Evolutionary conservation across 2,329 filamentous ascomycete genomes (phyloP).

Genomic region (Venturiaceae sp.): DNA sequence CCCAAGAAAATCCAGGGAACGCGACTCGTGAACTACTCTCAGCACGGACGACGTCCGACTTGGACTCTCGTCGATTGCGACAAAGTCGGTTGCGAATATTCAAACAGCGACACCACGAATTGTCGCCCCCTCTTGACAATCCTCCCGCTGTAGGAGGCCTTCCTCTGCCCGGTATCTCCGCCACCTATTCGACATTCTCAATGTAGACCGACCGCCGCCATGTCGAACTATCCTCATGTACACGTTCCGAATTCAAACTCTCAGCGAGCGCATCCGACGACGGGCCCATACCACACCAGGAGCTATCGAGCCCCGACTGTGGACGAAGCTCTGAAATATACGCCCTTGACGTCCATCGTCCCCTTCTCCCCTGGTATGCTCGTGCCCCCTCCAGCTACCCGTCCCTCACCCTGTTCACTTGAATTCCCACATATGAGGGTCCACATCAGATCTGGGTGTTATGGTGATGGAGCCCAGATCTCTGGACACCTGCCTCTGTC

Average conservation of each 20-base stretch:
- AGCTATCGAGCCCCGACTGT: slow-evolving; percentile 39
- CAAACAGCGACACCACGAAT: neutral
- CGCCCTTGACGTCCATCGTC: slow-evolving; percentile 69
- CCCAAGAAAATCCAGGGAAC: neutral
- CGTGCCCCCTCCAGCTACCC: neutral
- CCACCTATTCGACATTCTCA: neutral
- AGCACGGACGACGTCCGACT: no score
- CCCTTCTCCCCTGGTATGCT: slow-evolving; percentile 63
- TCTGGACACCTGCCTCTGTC: neutral
- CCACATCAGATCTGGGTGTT: neutral
- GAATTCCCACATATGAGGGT: neutral
- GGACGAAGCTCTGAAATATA: slow-evolving; percentile 70
- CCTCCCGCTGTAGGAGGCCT: neutral
- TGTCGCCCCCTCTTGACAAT: neutral
- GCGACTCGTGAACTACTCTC: no score
- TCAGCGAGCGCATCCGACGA: neutral
- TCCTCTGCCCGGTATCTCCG: neutral
- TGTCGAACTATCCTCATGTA: neutral
- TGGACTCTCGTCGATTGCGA: neutral
- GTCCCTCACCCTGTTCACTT: neutral
- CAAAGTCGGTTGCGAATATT: neutral
- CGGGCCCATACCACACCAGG: neutral
- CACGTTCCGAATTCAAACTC: neutral
- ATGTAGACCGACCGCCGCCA: neutral
- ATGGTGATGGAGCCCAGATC: neutral